phyloP scores from a whole-genome alignment of 179 eudicot species.

The Drosera spatulata region DNA sequence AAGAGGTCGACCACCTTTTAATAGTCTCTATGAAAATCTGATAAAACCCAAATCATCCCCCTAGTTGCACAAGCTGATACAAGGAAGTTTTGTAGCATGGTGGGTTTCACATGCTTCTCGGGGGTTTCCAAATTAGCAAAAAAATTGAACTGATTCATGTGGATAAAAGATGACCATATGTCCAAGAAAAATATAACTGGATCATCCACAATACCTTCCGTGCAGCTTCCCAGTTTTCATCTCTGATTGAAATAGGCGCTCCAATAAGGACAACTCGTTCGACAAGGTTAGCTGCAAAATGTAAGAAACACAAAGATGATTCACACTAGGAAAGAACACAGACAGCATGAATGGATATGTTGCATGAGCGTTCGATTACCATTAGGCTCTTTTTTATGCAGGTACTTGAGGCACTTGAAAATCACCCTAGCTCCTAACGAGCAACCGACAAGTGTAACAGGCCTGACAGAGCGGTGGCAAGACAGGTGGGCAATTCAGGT shows the following conservation, averaged over 20 bases:
- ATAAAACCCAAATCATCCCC: too few relatives aligned
- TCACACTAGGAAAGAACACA: too few relatives aligned
- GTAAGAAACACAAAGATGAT: background rate
- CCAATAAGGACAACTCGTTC: conserved; percentile 97
- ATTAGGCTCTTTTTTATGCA: conserved; percentile 47
- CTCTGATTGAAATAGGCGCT: conserved; percentile 73
- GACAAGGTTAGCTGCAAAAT: conserved; percentile 62
- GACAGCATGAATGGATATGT: too few relatives aligned
- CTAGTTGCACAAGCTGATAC: too few relatives aligned
- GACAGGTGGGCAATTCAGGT: conserved; percentile 2
- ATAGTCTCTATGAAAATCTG: too few relatives aligned
- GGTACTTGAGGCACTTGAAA: conserved; percentile 70
- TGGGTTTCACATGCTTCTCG: too few relatives aligned
- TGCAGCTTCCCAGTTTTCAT: conserved; percentile 80
- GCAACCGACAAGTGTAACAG: conserved; percentile 90
- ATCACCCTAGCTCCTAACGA: conserved; percentile 96
- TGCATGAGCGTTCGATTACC: conserved; percentile 22
- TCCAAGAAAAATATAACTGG: background rate
- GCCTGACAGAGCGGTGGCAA: conserved; percentile 47
- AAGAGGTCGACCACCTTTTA: too few relatives aligned
- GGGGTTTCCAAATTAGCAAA: too few relatives aligned
- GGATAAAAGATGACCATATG: background rate
- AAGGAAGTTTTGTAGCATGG: too few relatives aligned
- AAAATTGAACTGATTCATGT: too few relatives aligned
- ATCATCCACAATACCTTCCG: conserved; percentile 45